Conservation (phyloP, 1,284 basidiomycete genomes). For the Rhodotorula sp. region DNA sequence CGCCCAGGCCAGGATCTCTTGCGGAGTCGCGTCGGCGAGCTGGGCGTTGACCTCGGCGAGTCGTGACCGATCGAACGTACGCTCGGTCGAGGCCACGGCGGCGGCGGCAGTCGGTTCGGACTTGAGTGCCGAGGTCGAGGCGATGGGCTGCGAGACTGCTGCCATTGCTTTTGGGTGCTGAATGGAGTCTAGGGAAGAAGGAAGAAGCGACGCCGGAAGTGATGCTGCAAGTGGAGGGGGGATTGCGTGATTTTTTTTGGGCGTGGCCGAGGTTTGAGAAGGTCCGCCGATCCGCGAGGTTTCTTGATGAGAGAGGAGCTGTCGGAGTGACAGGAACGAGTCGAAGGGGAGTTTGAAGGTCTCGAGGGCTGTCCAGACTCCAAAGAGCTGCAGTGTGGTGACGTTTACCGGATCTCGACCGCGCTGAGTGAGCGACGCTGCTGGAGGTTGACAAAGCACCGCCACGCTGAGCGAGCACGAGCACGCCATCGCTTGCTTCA, state of each 20-base stretch:
- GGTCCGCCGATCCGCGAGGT: background rate
- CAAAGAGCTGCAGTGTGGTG: no score
- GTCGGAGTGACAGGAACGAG: background rate
- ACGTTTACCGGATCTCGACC: no score
- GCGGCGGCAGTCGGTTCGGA: background rate
- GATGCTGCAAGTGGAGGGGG: background rate
- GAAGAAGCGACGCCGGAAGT: background rate
- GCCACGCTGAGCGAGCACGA: no score
- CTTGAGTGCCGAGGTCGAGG: background rate
- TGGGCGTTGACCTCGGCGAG: conserved; percentile 69
- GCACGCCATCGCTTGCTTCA: no score
- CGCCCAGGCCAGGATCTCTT: conserved; percentile 81
- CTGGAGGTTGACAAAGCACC: background rate
- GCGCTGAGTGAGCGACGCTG: background rate
- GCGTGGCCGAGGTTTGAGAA: background rate
- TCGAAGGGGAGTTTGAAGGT: background rate
- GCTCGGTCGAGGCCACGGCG: background rate
- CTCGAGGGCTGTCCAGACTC: no score
- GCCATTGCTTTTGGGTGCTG: background rate
- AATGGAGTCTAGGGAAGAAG: background rate
- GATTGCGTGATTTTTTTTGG: background rate
- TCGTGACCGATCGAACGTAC: conserved; percentile 26
- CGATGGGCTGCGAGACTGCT: background rate
- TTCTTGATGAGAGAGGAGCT: background rate
- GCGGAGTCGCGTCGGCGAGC: conserved; percentile 68